Conservation (phyloP, 192 early-diverging fungal genomes). For the Ambispora gerdemannii region DNA sequence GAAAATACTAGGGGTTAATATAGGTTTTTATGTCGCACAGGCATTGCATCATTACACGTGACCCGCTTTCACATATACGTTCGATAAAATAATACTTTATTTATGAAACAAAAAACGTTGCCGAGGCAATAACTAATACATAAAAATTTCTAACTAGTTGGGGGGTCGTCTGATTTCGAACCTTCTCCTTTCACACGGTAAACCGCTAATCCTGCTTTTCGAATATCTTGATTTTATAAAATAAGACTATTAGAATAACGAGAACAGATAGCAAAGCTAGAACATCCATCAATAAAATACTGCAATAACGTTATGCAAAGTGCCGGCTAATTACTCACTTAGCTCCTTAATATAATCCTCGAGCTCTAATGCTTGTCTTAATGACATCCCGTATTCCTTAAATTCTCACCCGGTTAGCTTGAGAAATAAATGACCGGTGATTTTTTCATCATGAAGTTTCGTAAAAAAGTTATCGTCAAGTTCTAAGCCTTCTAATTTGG, state of each 20-base stretch:
- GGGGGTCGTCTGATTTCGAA: too few relatives aligned
- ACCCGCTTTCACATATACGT: slow-evolving; percentile 3
- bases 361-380: background rate
- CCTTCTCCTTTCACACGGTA: too few relatives aligned
- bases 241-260: too few relatives aligned
- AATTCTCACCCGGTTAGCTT: background rate
- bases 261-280: too few relatives aligned
- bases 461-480: background rate
- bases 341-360: too few relatives aligned
- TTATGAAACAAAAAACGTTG: background rate
- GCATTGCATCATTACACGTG: background rate
- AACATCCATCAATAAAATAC: too few relatives aligned
- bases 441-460: background rate
- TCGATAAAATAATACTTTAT: slow-evolving; percentile 11
- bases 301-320: too few relatives aligned
- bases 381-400: background rate
- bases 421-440: background rate
- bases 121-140: too few relatives aligned
- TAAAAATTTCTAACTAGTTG: too few relatives aligned
- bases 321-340: too few relatives aligned
- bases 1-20: slow-evolving; percentile 5
- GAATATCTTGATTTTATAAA: too few relatives aligned
- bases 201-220: too few relatives aligned
- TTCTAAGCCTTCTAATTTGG: background rate
- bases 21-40: background rate